These are phyloP conservation scores for Phytophthora constricta DNA, from an alignment of 352 stramenopile species.

Conservation along the genomic window DNA sequence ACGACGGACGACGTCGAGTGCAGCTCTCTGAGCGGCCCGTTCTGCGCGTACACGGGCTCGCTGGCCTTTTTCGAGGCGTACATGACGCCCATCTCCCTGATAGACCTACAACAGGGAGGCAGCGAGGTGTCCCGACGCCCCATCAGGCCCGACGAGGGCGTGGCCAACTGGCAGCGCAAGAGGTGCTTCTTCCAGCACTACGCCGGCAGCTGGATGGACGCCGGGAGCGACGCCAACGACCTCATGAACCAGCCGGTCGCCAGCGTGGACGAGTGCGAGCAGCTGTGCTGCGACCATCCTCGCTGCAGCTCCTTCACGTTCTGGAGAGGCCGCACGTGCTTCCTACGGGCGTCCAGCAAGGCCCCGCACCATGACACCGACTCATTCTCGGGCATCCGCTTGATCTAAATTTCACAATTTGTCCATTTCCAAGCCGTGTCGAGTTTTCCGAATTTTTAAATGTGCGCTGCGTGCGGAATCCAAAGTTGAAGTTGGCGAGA, in stretches of 20 bases:
- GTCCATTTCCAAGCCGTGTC: conserved; percentile 20
- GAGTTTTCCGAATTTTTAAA: conserved; percentile 19
- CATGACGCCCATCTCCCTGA: conserved; percentile 63
- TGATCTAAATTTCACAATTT: conserved; percentile 32
- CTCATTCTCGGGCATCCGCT: conserved; percentile 65
- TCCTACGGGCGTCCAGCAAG: conserved; percentile 55
- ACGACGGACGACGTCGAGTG: conserved; percentile 33
- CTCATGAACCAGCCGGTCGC: conserved; percentile 61
- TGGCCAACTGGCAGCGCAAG: conserved; percentile 27
- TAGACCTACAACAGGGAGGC: conserved; percentile 30
- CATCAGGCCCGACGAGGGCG: conserved; percentile 5
- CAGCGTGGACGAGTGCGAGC: conserved; percentile 68
- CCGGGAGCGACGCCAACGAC: conserved; percentile 62
- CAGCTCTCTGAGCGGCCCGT: conserved; percentile 72
- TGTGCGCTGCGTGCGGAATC: conserved; percentile 32
- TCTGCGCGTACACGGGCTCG: conserved; percentile 51
- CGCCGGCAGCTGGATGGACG: conserved; percentile 73
- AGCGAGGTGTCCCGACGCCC: conserved; percentile 16
- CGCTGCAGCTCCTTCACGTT: conserved; percentile 75
- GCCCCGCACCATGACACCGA: conserved; percentile 50
- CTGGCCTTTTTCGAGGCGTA: conserved; percentile 50
- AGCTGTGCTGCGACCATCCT: conserved; percentile 64
- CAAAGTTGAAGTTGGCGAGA: conserved; percentile 38
- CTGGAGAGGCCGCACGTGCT: conserved; percentile 74
- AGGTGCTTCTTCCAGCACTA: conserved; percentile 79